These are phyloP conservation scores for Boletus sensibilis DNA, from an alignment of 768 basidiomycete genomes.

Conservation along the genomic window DNA sequence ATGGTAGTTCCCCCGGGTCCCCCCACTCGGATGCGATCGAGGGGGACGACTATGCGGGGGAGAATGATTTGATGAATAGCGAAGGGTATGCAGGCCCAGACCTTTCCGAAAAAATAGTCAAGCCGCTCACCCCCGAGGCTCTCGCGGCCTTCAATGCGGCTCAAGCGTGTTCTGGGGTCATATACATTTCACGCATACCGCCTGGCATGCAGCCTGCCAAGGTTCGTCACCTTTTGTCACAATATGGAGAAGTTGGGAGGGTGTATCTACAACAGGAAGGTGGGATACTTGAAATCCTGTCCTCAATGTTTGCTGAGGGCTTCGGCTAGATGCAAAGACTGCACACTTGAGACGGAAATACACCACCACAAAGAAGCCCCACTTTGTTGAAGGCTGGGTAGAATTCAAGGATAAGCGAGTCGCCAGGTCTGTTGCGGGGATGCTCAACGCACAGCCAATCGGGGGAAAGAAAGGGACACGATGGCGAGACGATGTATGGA, in stretches of 20 bases:
- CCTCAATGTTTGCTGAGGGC: not conserved
- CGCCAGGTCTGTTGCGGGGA: constrained; percentile 85
- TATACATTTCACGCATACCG: constrained; percentile 95
- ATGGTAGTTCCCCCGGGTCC: not conserved
- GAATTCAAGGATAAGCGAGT: constrained; percentile 95
- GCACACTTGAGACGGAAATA: constrained; percentile 81
- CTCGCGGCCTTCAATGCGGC: constrained; percentile 71
- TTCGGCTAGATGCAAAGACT: constrained; percentile 69
- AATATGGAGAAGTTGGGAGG: constrained; percentile 85
- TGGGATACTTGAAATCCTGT: constrained; percentile 31
- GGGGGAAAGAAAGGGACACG: constrained; percentile 89
- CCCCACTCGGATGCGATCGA: constrained; percentile 14
- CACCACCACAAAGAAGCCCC: constrained; percentile 79
- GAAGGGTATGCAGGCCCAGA: constrained; percentile 57
- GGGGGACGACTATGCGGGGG: constrained; percentile 26
- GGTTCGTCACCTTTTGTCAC: constrained; percentile 89
- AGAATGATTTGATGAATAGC: constrained; percentile 45
- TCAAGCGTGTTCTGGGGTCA: constrained; percentile 76
- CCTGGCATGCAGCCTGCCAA: constrained; percentile 98
- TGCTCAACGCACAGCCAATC: constrained; percentile 95
- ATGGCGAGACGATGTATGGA: constrained; percentile 98
- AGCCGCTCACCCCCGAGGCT: constrained; percentile 73
- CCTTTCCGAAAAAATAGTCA: constrained; percentile 48
- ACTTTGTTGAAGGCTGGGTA: constrained; percentile 97
- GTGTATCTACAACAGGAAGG: constrained; percentile 95